A percentile compares a stretch with the other conserved stretches of the same genome.
Conservation (phyloP, 257 asterid genomes). For the Nicotiana otophora region DNA sequence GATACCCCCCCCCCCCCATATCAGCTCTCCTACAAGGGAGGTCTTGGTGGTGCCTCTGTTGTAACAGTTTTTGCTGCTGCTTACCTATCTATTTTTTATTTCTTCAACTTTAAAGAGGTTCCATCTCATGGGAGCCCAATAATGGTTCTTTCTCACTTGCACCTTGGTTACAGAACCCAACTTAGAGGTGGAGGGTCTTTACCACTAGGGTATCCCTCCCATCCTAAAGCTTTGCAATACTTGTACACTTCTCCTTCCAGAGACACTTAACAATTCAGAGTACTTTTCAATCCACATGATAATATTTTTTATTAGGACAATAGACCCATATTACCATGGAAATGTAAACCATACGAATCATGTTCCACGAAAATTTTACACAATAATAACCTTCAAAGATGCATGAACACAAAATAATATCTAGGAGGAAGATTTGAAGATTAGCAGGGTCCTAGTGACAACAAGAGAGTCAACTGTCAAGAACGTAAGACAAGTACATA, state of each 20-base stretch:
- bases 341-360: neutral
- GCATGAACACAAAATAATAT: neutral
- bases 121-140: neutral
- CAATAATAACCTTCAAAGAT: neutral
- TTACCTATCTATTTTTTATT: neutral
- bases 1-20: neutral
- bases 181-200: neutral
- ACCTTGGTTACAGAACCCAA: neutral
- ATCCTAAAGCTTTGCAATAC: neutral
- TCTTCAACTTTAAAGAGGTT: slow-evolving; percentile 3
- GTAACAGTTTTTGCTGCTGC: neutral
- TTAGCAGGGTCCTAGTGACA: neutral
- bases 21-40: neutral
- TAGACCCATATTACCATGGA: neutral
- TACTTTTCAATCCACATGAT: neutral
- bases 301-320: neutral
- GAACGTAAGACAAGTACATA: slow-evolving; percentile 37
- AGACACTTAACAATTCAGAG: neutral
- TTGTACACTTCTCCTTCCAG: neutral
- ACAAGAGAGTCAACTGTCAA: neutral
- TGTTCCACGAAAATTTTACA: neutral
- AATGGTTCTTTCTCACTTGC: neutral
- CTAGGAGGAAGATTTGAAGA: neutral
- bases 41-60: neutral
- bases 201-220: neutral